Conservation (phyloP, 495 filamentous ascomycete species). For the Penicillium roqueforti region DNA sequence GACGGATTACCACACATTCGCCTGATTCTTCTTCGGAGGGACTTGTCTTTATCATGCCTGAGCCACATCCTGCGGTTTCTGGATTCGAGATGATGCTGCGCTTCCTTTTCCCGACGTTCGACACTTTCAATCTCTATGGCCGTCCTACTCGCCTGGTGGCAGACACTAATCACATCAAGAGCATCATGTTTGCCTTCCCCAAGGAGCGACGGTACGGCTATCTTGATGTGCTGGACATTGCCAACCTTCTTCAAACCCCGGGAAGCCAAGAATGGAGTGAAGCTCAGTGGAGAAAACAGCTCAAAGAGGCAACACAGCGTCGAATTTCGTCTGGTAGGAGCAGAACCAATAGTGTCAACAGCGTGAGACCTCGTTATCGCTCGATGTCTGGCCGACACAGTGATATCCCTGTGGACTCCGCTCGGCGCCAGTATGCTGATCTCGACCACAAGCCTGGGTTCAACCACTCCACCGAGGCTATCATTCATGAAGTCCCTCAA, state of each 20-base stretch:
- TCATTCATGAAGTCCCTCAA: constrained; percentile 27
- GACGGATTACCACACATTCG: constrained; percentile 79
- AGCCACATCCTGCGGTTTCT: constrained; percentile 81
- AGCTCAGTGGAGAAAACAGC: constrained; percentile 78
- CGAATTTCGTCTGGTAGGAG: constrained; percentile 59
- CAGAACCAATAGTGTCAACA: constrained; percentile 56
- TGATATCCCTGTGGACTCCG: constrained; percentile 30
- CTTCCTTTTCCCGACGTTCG: constrained; percentile 90
- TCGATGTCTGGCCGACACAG: constrained; percentile 52
- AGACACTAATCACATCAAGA: constrained; percentile 77
- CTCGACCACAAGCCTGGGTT: constrained; percentile 45
- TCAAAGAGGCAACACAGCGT: constrained; percentile 86
- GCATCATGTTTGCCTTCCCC: constrained; percentile 98
- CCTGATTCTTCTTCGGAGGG: constrained; percentile 75
- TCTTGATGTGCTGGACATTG: constrained; percentile 82
- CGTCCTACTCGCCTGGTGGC: constrained; percentile 83
- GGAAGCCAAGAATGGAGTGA: constrained; percentile 80
- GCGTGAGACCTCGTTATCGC: constrained; percentile 58
- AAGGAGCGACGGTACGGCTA: constrained; percentile 85
- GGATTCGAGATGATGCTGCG: constrained; percentile 97
- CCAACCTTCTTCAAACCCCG: constrained; percentile 67
- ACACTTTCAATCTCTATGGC: constrained; percentile 89
- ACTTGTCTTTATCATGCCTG: constrained; percentile 97
- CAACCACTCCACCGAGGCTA: constrained; percentile 38
- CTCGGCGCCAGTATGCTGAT: constrained; percentile 44